phyloP scores from a whole-genome alignment of 768 basidiomycete species.

The Kwoniella shandongensis region DNA sequence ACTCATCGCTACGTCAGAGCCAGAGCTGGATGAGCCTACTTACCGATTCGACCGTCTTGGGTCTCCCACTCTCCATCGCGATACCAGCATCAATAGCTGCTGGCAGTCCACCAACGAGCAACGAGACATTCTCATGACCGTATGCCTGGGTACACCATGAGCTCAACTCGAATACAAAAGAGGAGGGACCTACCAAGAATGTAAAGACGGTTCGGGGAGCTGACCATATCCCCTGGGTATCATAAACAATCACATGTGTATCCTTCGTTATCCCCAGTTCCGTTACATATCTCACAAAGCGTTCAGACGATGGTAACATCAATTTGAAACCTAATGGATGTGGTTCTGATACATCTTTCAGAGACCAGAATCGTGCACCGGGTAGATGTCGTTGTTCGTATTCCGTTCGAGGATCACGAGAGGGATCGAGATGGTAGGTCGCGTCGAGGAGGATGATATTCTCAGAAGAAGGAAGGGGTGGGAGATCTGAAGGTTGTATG shows the following conservation, averaged over 20 bases:
- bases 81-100: conserved; percentile 68
- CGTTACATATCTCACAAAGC: conserved; percentile 76
- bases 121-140: conserved; percentile 78
- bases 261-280: conserved; percentile 69
- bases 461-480: too few relatives aligned
- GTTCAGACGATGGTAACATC: conserved; percentile 78
- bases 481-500: too few relatives aligned
- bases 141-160: conserved; percentile 59
- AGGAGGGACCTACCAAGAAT: conserved; percentile 61
- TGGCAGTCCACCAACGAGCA: conserved; percentile 88
- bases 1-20: conserved; percentile 4
- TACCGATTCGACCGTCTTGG: conserved; percentile 11
- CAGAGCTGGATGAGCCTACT: neutral
- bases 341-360: conserved; percentile 66
- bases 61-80: conserved; percentile 32
- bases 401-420: too few relatives aligned
- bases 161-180: neutral
- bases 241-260: conserved; percentile 86
- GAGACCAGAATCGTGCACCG: conserved; percentile 69
- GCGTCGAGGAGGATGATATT: too few relatives aligned
- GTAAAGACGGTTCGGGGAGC: conserved; percentile 90
- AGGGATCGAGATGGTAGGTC: too few relatives aligned
- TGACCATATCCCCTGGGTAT: conserved; percentile 87
- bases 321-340: conserved; percentile 81
- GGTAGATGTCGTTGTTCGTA: too few relatives aligned